A percentile compares a stretch with the other conserved stretches of the same genome.
phyloP scores from a whole-genome alignment of 306 rosid genomes.

The Trifolium dubium region DNA sequence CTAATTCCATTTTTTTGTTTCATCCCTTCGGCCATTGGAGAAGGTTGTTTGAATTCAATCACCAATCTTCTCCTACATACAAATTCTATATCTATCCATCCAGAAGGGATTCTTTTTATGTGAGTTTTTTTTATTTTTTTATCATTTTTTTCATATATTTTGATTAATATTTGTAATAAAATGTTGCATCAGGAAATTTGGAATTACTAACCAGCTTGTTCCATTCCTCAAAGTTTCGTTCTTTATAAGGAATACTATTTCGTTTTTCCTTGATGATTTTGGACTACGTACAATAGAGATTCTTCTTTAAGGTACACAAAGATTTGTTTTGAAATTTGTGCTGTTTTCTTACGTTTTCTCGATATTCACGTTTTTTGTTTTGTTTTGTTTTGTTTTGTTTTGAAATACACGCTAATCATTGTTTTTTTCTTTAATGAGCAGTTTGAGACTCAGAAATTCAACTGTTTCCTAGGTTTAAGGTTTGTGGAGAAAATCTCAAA shows the following conservation, averaged over 20 bases:
- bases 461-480: constrained; percentile 40
- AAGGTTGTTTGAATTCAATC: constrained; percentile 35
- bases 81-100: no score
- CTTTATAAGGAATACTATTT: background rate
- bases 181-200: background rate
- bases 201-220: background rate
- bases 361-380: constrained; percentile 46
- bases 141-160: background rate
- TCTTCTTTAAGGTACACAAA: constrained; percentile 42
- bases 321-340: constrained; percentile 1
- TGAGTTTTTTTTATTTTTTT: background rate
- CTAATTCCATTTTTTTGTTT: background rate
- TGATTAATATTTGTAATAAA: no score
- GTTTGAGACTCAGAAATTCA: constrained; percentile 46
- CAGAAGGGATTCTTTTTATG: no score
- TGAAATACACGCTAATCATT: background rate
- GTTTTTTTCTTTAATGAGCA: constrained; percentile 41
- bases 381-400: background rate
- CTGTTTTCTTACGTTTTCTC: constrained; percentile 46
- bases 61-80: constrained; percentile 40
- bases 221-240: background rate
- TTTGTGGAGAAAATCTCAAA: constrained; percentile 26
- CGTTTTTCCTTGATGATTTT: background rate
- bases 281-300: background rate
- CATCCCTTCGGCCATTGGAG: constrained; percentile 35